These are phyloP conservation scores for Bryoerythrophyllum caledonicum DNA, from an alignment of 225 moss, liverwort and hornwort genomes.

Conservation along the genomic window DNA sequence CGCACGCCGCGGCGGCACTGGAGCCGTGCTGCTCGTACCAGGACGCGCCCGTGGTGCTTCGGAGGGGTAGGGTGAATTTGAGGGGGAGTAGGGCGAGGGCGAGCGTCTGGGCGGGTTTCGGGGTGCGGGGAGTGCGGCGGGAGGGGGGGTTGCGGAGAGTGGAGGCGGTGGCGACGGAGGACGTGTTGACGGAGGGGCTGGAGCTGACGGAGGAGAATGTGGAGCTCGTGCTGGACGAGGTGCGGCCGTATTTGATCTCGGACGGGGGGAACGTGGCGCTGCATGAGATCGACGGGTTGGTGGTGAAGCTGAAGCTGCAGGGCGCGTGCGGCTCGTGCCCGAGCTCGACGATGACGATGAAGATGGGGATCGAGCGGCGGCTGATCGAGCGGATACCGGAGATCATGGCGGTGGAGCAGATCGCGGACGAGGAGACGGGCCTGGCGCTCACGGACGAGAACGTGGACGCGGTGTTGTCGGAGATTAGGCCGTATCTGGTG, in stretches of 20 bases:
- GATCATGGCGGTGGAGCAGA: conserved; percentile 88
- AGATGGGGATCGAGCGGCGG: conserved; percentile 94
- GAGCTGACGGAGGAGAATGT: conserved; percentile 92
- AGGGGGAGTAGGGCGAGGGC: conserved; percentile 17
- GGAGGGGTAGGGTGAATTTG: conserved; percentile 21
- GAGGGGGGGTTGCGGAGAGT: conserved; percentile 21
- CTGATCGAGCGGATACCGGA: conserved; percentile 91
- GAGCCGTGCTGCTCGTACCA: conserved; percentile 40
- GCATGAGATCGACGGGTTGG: conserved; percentile 85
- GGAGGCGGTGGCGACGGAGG: conserved; percentile 69
- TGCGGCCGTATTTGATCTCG: conserved; percentile 90
- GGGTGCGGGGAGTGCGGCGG: conserved; percentile 15
- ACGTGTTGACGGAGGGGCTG: conserved; percentile 70
- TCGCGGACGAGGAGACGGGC: conserved; percentile 93
- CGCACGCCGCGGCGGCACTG: conserved; percentile 21
- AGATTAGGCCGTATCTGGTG: conserved; percentile 84
- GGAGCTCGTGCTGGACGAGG: conserved; percentile 88
- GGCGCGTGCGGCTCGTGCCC: conserved; percentile 97
- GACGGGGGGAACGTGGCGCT: conserved; percentile 95
- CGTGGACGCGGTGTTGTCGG: conserved; percentile 83
- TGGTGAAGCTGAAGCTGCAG: conserved; percentile 86
- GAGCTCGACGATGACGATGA: conserved; percentile 94
- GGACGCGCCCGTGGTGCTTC: conserved; percentile 13
- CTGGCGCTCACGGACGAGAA: conserved; percentile 83
- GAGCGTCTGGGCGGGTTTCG: conserved; percentile 12